Base-by-base conservation (phyloP, 106 monocot species). In the Platanthera guangdongensis region DNA sequence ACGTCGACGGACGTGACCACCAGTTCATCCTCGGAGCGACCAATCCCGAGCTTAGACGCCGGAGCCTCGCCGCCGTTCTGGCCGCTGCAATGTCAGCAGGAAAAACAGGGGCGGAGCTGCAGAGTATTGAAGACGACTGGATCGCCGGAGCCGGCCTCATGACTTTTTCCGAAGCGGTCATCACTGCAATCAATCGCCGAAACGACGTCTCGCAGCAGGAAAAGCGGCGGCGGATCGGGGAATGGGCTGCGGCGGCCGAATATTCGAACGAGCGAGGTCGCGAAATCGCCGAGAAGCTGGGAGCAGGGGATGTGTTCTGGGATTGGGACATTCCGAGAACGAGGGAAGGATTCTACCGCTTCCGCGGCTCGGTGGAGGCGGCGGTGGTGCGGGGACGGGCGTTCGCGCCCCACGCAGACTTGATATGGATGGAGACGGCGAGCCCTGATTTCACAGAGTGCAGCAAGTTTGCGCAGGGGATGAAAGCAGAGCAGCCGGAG, bases 281-380 rank as follows among this genome's bases (percentile, higher is more conserved):
- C 7, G 91, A 84, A 47, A 69, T 87, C 13, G 90, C 96, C 0
- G 80, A 72, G 48, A 54, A 74, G 75, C 80, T 96, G 19, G 96
- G 96, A 9, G 32, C 86, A 1, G 72, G 64, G 18, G 74, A 89
- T 71, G 25, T 93, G 8, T 91, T 93, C 87, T 96, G 90, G 93
- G 93, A 96, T 87, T 96, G 96, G 93, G 96, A 96, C 78, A 32
- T 91, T 74, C 93, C 95, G 0, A 85, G 95, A 51, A 96, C 95
- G 22, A 51, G 95, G 19, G 95, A 96, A 72, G 93, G 95, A 0
- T 93, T 96, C 81, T 96, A 93, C 76, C 75, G 93, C 19, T 96
- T 93, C 83, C 50, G 80, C 45, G 93, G 96, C 2, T 96, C 91
- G 0, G 93, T 93, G 48, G 71, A 9, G 80, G 92, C 95, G 2